Percentiles rank a stretch among this genome's conserved stretches.
Conservation (phyloP, 2,329 filamentous ascomycete species). For the Neonectria sp. region DNA sequence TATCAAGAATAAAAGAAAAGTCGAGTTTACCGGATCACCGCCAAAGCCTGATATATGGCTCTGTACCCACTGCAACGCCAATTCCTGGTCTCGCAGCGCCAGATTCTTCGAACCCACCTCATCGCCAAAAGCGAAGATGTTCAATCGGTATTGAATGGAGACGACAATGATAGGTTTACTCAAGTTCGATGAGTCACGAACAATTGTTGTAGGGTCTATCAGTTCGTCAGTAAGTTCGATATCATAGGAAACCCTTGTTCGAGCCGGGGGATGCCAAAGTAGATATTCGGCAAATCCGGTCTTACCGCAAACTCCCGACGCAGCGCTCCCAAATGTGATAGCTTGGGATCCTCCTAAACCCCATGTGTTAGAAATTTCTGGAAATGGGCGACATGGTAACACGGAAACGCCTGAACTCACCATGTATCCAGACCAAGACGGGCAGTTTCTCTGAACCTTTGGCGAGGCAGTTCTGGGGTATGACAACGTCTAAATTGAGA, state of each 20-base stretch:
- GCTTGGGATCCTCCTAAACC: conserved; percentile 57
- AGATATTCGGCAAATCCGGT: background rate
- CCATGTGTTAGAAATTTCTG: background rate
- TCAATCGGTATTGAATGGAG: conserved; percentile 43
- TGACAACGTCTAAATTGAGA: conserved; percentile 59
- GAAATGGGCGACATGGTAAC: too few species aligned
- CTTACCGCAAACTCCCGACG: conserved; percentile 59
- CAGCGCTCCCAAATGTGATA: conserved; percentile 59
- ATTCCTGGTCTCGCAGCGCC: conserved; percentile 53
- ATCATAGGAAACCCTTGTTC: too few species aligned
- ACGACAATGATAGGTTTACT: conserved; percentile 40
- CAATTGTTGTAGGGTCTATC: conserved; percentile 52
- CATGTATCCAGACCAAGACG: conserved; percentile 62
- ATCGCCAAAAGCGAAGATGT: conserved; percentile 60
- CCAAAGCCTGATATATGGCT: conserved; percentile 49
- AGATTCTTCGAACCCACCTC: conserved; percentile 55
- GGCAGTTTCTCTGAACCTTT: conserved; percentile 46
- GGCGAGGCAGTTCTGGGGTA: conserved; percentile 45
- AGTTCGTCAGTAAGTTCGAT: background rate
- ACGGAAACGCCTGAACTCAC: conserved; percentile 32
- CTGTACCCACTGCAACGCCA: conserved; percentile 50
- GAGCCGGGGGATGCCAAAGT: too few species aligned
- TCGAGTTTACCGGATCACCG: conserved; percentile 43
- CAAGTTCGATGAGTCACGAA: conserved; percentile 52
- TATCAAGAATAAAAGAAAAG: background rate